These are phyloP conservation scores for Chimonanthus salicifolius DNA, from an alignment of 164 flowering plant genomes.

Conservation along the genomic window DNA sequence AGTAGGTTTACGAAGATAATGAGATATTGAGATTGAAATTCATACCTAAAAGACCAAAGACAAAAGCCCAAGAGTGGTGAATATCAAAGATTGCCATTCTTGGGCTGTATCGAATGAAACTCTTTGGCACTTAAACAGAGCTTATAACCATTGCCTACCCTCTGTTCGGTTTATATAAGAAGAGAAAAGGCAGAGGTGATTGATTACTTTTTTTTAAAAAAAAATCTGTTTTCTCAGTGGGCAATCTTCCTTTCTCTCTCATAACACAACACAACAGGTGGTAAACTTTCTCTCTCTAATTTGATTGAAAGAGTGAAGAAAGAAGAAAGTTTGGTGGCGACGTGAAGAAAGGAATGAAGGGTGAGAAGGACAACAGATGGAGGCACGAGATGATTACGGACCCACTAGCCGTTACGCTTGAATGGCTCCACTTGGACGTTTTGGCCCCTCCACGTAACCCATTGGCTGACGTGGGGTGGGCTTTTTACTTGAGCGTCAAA, in stretches of 20 bases:
- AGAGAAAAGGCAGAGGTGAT: constrained; percentile 5
- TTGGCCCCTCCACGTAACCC: not conserved
- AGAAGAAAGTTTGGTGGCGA: not conserved
- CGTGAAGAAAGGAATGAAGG: not conserved
- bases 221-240: too few relatives aligned
- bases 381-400: not conserved
- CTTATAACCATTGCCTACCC: not conserved
- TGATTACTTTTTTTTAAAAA: not conserved
- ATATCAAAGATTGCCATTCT: constrained; percentile 23
- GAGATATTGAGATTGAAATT: not conserved
- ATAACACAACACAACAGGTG: not conserved
- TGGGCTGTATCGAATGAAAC: constrained; percentile 3
- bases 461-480: not conserved
- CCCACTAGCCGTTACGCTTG: constrained; percentile 1
- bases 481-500: not conserved
- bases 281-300: not conserved
- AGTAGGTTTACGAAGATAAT: not conserved
- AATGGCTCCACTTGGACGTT: not conserved
- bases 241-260: too few relatives aligned
- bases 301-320: constrained; percentile 1
- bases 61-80: constrained; percentile 24
- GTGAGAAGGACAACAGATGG: not conserved
- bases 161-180: constrained; percentile 8
- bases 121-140: constrained; percentile 10
- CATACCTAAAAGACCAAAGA: constrained; percentile 59